These are phyloP conservation scores for Tricholomella constricta DNA, from an alignment of 768 basidiomycete genomes.

Conservation along the genomic window DNA sequence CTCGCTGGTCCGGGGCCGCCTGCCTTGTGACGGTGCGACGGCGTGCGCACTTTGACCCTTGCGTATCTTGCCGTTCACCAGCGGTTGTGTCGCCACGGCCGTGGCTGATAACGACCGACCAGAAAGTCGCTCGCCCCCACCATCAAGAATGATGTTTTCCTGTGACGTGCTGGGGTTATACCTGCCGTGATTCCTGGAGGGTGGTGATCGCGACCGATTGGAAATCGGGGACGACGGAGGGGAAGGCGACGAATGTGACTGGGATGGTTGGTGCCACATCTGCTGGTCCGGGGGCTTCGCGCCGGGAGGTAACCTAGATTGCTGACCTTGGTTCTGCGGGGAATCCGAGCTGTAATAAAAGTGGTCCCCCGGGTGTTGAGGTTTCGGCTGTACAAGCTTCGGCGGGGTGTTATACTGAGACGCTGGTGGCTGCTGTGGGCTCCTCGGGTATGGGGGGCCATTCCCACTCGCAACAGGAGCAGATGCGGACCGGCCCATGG, in stretches of 20 bases:
- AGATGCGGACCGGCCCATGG: slow-evolving; percentile 26
- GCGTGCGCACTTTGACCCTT: slow-evolving; percentile 73
- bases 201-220: slow-evolving; percentile 57
- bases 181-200: slow-evolving; percentile 31
- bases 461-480: slow-evolving; percentile 23
- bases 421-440: slow-evolving; percentile 26
- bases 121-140: slow-evolving; percentile 40
- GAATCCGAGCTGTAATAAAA: slow-evolving; percentile 40
- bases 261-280: slow-evolving; percentile 28
- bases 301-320: slow-evolving; percentile 53
- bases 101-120: slow-evolving; percentile 76
- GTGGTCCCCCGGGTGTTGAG: slow-evolving; percentile 31
- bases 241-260: slow-evolving; percentile 27
- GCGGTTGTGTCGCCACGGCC: slow-evolving; percentile 41
- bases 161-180: slow-evolving; percentile 36
- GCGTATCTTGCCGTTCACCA: slow-evolving; percentile 54
- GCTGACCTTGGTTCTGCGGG: slow-evolving; percentile 34
- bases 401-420: slow-evolving; percentile 20
- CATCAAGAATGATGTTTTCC: slow-evolving; percentile 29
- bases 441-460: slow-evolving; percentile 34
- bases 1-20: slow-evolving; percentile 45
- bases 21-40: slow-evolving; percentile 37
- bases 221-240: slow-evolving; percentile 30
- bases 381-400: slow-evolving; percentile 28
- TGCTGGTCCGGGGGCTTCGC: slow-evolving; percentile 58